Conservation (phyloP, 768 basidiomycete genomes). For the Peribolospora kevripleyi region DNA sequence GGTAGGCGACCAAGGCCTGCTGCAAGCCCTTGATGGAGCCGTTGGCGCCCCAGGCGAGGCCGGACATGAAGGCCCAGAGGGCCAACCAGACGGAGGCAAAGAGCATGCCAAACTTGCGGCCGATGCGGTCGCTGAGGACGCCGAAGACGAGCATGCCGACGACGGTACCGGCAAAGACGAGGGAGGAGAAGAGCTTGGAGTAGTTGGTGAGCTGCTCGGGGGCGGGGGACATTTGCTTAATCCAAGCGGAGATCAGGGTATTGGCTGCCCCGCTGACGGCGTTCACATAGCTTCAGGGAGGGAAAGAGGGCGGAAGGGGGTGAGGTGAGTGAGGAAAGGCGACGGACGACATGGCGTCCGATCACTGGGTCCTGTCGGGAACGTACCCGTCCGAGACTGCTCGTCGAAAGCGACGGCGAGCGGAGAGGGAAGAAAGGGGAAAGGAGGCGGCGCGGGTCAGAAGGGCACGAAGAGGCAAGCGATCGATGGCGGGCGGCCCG, state of each 20-base stretch:
- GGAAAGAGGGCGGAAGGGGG: too few relatives aligned
- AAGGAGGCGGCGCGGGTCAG: too few relatives aligned
- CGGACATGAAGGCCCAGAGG: slow-evolving; percentile 10
- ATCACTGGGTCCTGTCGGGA: not conserved
- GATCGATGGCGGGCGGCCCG: too few relatives aligned
- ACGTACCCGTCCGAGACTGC: not conserved
- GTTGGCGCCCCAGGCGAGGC: slow-evolving; percentile 38
- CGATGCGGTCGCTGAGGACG: slow-evolving; percentile 9
- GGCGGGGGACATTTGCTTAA: slow-evolving; percentile 26
- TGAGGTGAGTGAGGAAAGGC: not conserved
- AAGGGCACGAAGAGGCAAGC: too few relatives aligned
- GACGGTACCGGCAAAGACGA: slow-evolving; percentile 58
- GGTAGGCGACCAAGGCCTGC: slow-evolving; percentile 52
- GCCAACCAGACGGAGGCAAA: slow-evolving; percentile 9
- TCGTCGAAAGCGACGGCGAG: not conserved
- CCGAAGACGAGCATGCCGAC: slow-evolving; percentile 59
- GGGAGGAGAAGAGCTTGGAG: slow-evolving; percentile 36
- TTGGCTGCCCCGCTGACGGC: slow-evolving; percentile 2
- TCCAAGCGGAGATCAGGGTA: slow-evolving; percentile 29
- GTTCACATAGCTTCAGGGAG: not conserved
- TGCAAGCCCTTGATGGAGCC: slow-evolving; percentile 33
- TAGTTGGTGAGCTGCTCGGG: slow-evolving; percentile 35
- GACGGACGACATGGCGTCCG: not conserved
- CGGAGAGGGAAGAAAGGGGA: not conserved
- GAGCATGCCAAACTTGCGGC: slow-evolving; percentile 62